These are phyloP conservation scores for Gastrolobium bilobum DNA, from an alignment of 306 rosid species.

Conservation along the genomic window DNA sequence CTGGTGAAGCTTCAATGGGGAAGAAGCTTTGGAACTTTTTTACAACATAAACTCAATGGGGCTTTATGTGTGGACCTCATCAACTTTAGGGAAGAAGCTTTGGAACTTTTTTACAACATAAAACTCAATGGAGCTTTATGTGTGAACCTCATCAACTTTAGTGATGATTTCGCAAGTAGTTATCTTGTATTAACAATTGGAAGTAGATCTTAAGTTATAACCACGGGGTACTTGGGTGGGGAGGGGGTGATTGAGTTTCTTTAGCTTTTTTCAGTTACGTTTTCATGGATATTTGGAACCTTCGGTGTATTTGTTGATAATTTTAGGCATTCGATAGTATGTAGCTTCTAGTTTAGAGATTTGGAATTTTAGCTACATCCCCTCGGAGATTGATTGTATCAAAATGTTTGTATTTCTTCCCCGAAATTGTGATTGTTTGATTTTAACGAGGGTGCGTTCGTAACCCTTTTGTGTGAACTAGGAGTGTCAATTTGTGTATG, in stretches of 20 bases:
- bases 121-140: slow-evolving; percentile 49
- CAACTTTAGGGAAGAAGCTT: slow-evolving; percentile 78
- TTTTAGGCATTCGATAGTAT: slow-evolving; percentile 68
- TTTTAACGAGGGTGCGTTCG: neutral
- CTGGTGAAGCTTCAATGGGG: slow-evolving; percentile 87
- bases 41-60: slow-evolving; percentile 67
- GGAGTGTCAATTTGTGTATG: neutral
- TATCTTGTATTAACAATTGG: slow-evolving; percentile 61
- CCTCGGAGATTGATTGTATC: slow-evolving; percentile 76
- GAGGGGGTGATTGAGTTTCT: slow-evolving; percentile 61
- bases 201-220: slow-evolving; percentile 60
- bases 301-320: slow-evolving; percentile 50
- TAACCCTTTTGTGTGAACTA: neutral
- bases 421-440: slow-evolving; percentile 64
- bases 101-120: slow-evolving; percentile 91
- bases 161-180: slow-evolving; percentile 54
- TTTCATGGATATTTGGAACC: slow-evolving; percentile 49
- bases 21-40: slow-evolving; percentile 91
- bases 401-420: slow-evolving; percentile 57
- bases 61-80: slow-evolving; percentile 54
- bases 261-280: slow-evolving; percentile 54
- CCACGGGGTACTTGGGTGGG: slow-evolving; percentile 55
- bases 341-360: slow-evolving; percentile 64
- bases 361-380: slow-evolving; percentile 58
- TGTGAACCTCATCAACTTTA: slow-evolving; percentile 60